phyloP scores from a whole-genome alignment of 2,329 filamentous ascomycete species.

The Fusarium irregulare region DNA sequence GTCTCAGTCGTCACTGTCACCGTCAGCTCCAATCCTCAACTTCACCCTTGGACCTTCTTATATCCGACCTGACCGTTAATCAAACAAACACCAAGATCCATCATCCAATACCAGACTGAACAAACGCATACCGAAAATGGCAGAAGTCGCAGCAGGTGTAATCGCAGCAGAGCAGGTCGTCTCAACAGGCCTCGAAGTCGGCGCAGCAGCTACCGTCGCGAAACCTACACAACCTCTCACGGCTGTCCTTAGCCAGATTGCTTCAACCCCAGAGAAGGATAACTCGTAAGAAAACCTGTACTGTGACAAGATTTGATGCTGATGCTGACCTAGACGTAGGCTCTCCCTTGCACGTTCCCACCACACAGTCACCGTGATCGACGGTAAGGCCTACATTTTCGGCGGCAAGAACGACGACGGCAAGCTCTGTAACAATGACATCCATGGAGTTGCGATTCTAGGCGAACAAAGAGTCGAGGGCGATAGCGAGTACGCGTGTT shows the following conservation, averaged over 20 bases:
- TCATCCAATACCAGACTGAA: too few relatives aligned
- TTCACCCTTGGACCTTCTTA: neutral
- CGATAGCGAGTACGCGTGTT: slow-evolving; percentile 35
- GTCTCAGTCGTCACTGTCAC: slow-evolving; percentile 4
- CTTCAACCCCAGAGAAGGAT: slow-evolving; percentile 19
- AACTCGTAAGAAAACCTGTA: neutral
- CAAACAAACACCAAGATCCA: neutral
- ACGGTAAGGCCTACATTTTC: slow-evolving; percentile 34
- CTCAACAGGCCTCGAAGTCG: slow-evolving; percentile 35
- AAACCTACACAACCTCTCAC: slow-evolving; percentile 36
- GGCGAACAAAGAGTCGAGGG: neutral
- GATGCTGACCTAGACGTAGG: neutral
- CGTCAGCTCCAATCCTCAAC: neutral
- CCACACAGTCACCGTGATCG: slow-evolving; percentile 32
- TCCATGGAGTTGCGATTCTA: slow-evolving; percentile 24
- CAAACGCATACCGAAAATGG: slow-evolving; percentile 8
- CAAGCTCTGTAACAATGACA: slow-evolving; percentile 27
- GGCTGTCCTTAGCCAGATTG: slow-evolving; percentile 38
- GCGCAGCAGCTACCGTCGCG: slow-evolving; percentile 30
- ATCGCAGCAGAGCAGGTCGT: slow-evolving; percentile 36
- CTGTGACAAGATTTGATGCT: neutral
- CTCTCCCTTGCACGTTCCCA: slow-evolving; percentile 31
- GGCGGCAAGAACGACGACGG: slow-evolving; percentile 32
- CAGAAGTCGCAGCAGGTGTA: slow-evolving; percentile 37
- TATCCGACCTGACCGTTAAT: neutral